A percentile compares a stretch with the other conserved stretches of the same genome.
These are phyloP conservation scores for Phytopythium cucurbitacearum DNA, from an alignment of 352 stramenopile species.

Conservation along the genomic window DNA sequence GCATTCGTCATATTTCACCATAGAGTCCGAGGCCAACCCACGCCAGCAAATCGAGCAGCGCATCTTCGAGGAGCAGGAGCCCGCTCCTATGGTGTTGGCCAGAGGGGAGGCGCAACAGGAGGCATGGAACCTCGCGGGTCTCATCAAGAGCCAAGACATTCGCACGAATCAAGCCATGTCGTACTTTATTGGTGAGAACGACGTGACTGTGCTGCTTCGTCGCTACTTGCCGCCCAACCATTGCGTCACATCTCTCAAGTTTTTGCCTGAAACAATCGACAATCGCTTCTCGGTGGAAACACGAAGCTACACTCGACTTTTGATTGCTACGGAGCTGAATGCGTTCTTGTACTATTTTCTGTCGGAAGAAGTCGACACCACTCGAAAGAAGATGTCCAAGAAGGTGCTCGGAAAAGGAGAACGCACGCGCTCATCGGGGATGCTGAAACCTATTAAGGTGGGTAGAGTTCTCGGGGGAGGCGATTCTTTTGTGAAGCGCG, in stretches of 20 bases:
- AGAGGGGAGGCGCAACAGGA: constrained; percentile 76
- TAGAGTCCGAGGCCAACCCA: constrained; percentile 30
- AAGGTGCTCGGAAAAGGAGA: constrained; percentile 63
- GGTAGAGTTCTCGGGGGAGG: constrained; percentile 18
- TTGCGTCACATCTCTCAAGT: constrained; percentile 57
- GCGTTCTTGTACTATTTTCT: constrained; percentile 85
- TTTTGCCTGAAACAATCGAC: constrained; percentile 81
- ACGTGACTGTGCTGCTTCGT: constrained; percentile 68
- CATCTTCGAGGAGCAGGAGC: constrained; percentile 51
- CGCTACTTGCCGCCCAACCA: constrained; percentile 76
- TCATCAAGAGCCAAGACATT: constrained; percentile 72
- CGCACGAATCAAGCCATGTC: constrained; percentile 78
- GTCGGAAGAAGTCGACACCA: constrained; percentile 61
- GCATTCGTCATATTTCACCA: constrained; percentile 48
- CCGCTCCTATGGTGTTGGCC: constrained; percentile 51
- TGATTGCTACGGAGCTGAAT: constrained; percentile 57
- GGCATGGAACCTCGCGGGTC: constrained; percentile 60
- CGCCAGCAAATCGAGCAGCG: constrained; percentile 44
- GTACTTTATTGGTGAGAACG: constrained; percentile 57
- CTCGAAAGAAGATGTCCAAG: constrained; percentile 71
- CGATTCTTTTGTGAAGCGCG: constrained; percentile 36
- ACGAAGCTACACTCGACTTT: constrained; percentile 69
- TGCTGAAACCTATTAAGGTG: constrained; percentile 39
- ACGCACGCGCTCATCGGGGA: constrained; percentile 34
- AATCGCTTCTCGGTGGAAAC: constrained; percentile 70